Evolutionary conservation across 1,284 basidiomycete genomes (phyloP), one percentile per base, ranked within the genome.

Genomic region (Leccinum ponderosum): DNA sequence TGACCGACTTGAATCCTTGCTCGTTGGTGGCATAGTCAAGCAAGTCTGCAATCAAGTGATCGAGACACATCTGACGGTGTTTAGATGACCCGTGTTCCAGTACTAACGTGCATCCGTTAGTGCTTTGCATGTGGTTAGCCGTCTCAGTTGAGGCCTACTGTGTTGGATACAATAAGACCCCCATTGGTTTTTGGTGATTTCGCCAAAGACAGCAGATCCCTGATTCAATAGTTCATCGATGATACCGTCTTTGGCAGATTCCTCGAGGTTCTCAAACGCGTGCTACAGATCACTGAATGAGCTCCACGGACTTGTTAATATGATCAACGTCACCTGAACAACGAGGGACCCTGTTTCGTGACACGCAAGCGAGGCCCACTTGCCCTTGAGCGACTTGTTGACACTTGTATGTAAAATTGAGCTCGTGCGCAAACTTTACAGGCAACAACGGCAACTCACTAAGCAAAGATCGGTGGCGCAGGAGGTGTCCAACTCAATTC

Each of bases 101-200:
- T 62, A 93, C 50, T 64, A 31, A 59, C 29, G n/a, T 15, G 51
- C 54, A 39, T 56, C 4, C 35, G 44, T 73, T 37, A 63, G 58
- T 6, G 3, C 17, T 42, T 15, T 1, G 27, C 15, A 56, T 6
- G 29, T 2, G 29, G 14, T 15, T 27, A 37, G n/a, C 17, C 33
- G 11, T 29, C 22, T 47, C 20, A 9, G 20, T 47, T 47, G 58
- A 42, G 4, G 76, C 87, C 61, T 65, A 93, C 91, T 90, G 63
- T 93, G 91, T 67, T 93, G 90, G 33, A 93, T 80, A 71, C 90
- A 92, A 67, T 92, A 93, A 1, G 89, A 87, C 11, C 91, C 91
- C 91, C 91, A 93, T 70, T 93, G 91, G 66, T 86, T 93, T 76
- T 90, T 91, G 15, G 87, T 80, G n/a, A 93, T 89, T 64, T 91